Percentiles rank a stretch among this genome's conserved stretches.
phyloP scores from a whole-genome alignment of 1,284 basidiomycete species.

The Ustilago lituana region DNA sequence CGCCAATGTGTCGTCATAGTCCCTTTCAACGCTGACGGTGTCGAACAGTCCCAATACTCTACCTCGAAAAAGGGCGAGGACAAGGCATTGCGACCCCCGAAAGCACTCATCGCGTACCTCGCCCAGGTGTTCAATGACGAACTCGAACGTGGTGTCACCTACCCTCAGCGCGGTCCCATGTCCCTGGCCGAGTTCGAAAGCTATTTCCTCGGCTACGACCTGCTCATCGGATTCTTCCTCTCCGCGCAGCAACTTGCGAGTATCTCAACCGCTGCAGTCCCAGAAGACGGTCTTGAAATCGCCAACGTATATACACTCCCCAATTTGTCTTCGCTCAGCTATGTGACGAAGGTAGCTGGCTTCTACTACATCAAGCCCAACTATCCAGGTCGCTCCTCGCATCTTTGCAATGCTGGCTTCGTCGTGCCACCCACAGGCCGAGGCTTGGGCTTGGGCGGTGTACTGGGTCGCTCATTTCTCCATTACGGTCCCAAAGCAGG shows the following conservation, averaged over 20 bases:
- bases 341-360: slow-evolving; percentile 72
- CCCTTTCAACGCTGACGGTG: slow-evolving; percentile 39
- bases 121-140: slow-evolving; percentile 51
- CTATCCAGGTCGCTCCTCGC: slow-evolving; percentile 80
- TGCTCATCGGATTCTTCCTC: slow-evolving; percentile 43
- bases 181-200: slow-evolving; percentile 36
- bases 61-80: not conserved
- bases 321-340: slow-evolving; percentile 17
- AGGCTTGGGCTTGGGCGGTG: slow-evolving; percentile 76
- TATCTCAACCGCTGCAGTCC: not conserved
- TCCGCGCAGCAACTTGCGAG: slow-evolving; percentile 6
- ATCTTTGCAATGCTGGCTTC: slow-evolving; percentile 92
- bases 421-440: slow-evolving; percentile 78
- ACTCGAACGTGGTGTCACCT: slow-evolving; percentile 51
- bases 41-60: slow-evolving; percentile 11
- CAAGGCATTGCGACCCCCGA: slow-evolving; percentile 14
- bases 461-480: slow-evolving; percentile 82
- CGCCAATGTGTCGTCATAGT: slow-evolving; percentile 33
- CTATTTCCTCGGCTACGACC: slow-evolving; percentile 54
- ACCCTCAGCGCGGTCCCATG: slow-evolving; percentile 55
- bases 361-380: slow-evolving; percentile 72
- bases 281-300: slow-evolving; percentile 14
- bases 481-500: slow-evolving; percentile 75
- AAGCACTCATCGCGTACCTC: slow-evolving; percentile 29
- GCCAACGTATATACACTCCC: slow-evolving; percentile 8